A percentile compares a stretch with the other conserved stretches of the same genome.
Evolutionary conservation across 495 filamentous ascomycete species (phyloP).

Genomic region (Annulohypoxylon nitens): DNA sequence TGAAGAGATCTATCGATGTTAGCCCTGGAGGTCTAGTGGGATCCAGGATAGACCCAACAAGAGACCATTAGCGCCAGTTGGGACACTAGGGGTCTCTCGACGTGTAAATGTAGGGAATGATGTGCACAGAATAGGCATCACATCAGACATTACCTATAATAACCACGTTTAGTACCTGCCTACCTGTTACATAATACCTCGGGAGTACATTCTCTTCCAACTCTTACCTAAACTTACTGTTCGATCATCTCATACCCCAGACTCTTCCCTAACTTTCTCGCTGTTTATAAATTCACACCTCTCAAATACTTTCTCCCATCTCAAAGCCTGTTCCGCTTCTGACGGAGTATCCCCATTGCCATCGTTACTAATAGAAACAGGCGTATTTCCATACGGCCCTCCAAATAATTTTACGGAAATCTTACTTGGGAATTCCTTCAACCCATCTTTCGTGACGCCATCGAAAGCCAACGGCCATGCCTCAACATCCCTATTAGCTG

Average conservation of each 20-base stretch:
- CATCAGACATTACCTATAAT: no score
- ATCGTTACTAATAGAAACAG: conserved; percentile 17
- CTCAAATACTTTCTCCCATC: conserved; percentile 30
- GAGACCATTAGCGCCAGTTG: no score
- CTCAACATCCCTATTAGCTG: neutral
- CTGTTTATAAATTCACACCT: conserved; percentile 33
- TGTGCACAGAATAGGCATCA: no score
- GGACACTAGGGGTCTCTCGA: no score
- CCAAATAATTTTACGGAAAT: conserved; percentile 13
- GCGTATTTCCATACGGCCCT: conserved; percentile 1
- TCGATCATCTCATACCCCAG: neutral
- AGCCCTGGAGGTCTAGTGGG: no score
- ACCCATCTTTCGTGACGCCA: neutral
- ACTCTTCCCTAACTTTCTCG: conserved; percentile 17
- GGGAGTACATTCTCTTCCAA: no score
- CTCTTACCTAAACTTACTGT: neutral
- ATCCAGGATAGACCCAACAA: no score
- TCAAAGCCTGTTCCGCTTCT: conserved; percentile 11
- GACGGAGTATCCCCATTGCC: neutral
- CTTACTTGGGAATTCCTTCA: conserved; percentile 17
- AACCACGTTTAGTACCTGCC: no score
- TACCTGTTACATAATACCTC: no score
- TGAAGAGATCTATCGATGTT: no score
- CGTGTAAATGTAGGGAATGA: no score
- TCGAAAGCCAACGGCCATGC: conserved; percentile 20